Evolutionary conservation across 176 grass and related monocot genomes (phyloP), one percentile per base, ranked within the genome.

Genomic region (Coix lacrymajobi): DNA sequence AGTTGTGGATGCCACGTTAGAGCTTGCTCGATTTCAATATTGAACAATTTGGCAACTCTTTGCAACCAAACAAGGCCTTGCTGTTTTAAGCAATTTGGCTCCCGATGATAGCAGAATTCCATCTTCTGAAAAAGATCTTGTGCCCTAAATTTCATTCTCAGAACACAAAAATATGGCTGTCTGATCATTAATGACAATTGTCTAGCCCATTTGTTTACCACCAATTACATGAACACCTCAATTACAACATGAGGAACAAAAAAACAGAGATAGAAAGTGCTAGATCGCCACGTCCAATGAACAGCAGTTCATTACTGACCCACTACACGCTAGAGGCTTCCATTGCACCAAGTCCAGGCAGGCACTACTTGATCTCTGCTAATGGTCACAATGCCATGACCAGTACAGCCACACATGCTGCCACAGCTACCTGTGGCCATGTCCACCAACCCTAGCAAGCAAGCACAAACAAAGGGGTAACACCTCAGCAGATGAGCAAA

Each of bases 381-480:
- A 44, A 41, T 12, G 57, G 69, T 78, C 75, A 88, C 66, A 73
- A 79, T 37, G 45, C 58, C 46, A 79, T 73, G 36, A 60, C 49
- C 46, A 75, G 68, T 81, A 74, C 81, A 79, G 60, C 67, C n/a
- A 58, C 75, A 84, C 75, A 57, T 64, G 80, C 79, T 83, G 64
- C 74, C 38, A 81, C 62, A 26, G 54, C 10, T 78, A 28, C 83
- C 24, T 51, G 75, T 51, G 75, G 56, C 80, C 80, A 79, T 79
- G 60, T 17, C 81, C 81, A 84, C 75, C 81, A 75, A 79, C 81
- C 75, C 87, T 84, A 56, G 19, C 74, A 87, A 56, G 19, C 74
- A 87, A 71, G 12, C 32, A 62, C 43, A 83, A 71, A 41, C 24
- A 71, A 76, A 24, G 16, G 48, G 37, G 11, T 22, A 72, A 83